Base-by-base conservation (phyloP, 2,329 filamentous ascomycete species). In the Phoma sp. region DNA sequence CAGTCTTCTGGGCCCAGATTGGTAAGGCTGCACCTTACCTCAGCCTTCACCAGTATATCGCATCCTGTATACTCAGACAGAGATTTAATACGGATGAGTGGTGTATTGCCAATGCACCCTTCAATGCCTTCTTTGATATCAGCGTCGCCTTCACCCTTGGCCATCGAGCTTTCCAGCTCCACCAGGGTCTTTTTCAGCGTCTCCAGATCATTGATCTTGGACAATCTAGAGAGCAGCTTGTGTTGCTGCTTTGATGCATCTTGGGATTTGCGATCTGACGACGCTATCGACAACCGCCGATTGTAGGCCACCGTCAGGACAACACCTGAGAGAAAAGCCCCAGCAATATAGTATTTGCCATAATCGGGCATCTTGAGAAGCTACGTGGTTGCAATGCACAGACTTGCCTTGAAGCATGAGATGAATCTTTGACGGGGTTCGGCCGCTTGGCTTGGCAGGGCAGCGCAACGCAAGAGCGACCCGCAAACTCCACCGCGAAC, bases 21-120 rank as follows among this genome's bases (percentile, higher is more conserved):
- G 11, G 4, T 1, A 36, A 13, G 2, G 18, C n/a, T 22, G 8
- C n/a, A 39, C 30, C 18, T 25, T 74, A 83, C 83, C 74, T 99
- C 95, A 43, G 92, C 92, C 77, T 99, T 99, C 62, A 89, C 95
- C 32, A 98, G 81, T 67, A 99, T 96, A 36, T 87, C 87, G 68
- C 95, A 92, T 18, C 92, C 92, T 4, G 95, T 97, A 14, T 88
- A 91, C 41, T 89, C 86, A 3, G 90, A 96, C 23, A 99, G 83
- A 33, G 90, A 93, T 63, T 87, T 89, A 71, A 99, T 92, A 60
- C 86, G 86, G 66, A 99, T 85, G 24, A 99, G 82, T 1, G 93
- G 93, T 11, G 95, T 99, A 75, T 96, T 90, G 52, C 95, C 95
- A 70, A 99, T 98, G 70, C 89, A 91, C 40, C 88, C 90, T 74